Conservation (phyloP, 2,329 filamentous ascomycete species). For the Cordyceps cicadae region DNA sequence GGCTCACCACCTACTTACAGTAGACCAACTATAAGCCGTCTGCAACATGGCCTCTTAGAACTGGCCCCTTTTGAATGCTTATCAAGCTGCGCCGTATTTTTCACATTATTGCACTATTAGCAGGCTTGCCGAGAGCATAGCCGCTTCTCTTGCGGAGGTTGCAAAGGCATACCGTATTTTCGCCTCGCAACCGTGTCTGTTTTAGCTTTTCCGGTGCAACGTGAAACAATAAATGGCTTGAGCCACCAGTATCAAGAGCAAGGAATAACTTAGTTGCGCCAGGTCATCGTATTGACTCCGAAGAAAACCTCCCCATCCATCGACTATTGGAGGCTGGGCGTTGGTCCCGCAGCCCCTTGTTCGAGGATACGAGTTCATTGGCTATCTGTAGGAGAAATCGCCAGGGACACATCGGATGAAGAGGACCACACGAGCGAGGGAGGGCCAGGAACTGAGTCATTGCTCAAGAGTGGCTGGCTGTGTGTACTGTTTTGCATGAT, state of each 20-base stretch:
- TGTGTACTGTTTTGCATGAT: background rate
- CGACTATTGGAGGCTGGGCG: background rate
- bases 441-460: background rate
- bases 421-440: background rate
- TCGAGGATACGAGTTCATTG: background rate
- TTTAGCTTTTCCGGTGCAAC: background rate
- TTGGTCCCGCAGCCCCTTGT: background rate
- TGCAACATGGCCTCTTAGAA: too few relatives aligned
- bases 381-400: background rate
- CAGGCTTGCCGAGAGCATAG: background rate
- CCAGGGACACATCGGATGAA: background rate
- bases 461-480: background rate
- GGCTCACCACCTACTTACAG: too few relatives aligned
- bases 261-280: background rate
- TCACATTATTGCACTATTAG: background rate
- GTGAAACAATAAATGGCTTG: background rate
- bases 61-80: background rate
- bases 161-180: background rate
- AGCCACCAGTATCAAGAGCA: background rate
- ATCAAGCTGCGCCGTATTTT: background rate
- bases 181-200: background rate
- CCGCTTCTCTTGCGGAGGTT: background rate
- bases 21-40: background rate
- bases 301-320: background rate
- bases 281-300: background rate